These are phyloP conservation scores for Alternaria arborescens DNA, from an alignment of 2,329 filamentous ascomycete species.

Conservation along the genomic window DNA sequence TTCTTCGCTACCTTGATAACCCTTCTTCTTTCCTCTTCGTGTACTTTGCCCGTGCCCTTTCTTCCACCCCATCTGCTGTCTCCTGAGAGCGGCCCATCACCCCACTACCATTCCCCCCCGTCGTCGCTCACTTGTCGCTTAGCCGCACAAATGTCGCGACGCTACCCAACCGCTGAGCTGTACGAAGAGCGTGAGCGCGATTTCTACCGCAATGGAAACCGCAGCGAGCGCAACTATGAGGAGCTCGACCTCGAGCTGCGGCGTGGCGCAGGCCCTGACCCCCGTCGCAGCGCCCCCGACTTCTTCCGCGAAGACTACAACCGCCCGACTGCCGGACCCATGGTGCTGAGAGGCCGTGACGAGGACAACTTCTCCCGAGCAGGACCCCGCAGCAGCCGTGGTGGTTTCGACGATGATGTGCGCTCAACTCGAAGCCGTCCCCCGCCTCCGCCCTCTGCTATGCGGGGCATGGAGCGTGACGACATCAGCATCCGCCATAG, in stretches of 20 bases:
- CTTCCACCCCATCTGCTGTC: slow-evolving; percentile 13
- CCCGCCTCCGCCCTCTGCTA: slow-evolving; percentile 38
- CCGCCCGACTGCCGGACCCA: slow-evolving; percentile 55
- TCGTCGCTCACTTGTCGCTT: slow-evolving; percentile 26
- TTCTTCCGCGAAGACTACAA: slow-evolving; percentile 61
- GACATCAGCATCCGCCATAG: slow-evolving; percentile 52
- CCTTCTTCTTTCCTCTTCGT: slow-evolving; percentile 11
- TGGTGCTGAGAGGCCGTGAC: slow-evolving; percentile 57
- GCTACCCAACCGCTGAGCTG: slow-evolving; percentile 57
- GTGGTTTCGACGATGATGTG: slow-evolving; percentile 54
- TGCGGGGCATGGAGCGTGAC: slow-evolving; percentile 46
- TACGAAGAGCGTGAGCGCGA: slow-evolving; percentile 61
- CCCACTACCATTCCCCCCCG: slow-evolving; percentile 16
- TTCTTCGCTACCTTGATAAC: slow-evolving; percentile 17
- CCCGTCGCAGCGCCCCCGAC: slow-evolving; percentile 57
- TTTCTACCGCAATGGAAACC: slow-evolving; percentile 55
- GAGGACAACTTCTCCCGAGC: slow-evolving; percentile 47
- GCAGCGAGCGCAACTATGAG: slow-evolving; percentile 56
- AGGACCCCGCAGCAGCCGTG: slow-evolving; percentile 44
- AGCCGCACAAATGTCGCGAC: slow-evolving; percentile 48
- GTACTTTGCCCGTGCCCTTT: slow-evolving; percentile 9
- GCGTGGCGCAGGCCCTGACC: slow-evolving; percentile 44
- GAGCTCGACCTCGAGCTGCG: slow-evolving; percentile 61
- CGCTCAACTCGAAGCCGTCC: slow-evolving; percentile 43
- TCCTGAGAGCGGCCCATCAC: slow-evolving; percentile 19